Percentiles rank a stretch among this genome's conserved stretches.
Evolutionary conservation across 352 stramenopile species (phyloP).

Genomic region (Phytophthora cactorum): DNA sequence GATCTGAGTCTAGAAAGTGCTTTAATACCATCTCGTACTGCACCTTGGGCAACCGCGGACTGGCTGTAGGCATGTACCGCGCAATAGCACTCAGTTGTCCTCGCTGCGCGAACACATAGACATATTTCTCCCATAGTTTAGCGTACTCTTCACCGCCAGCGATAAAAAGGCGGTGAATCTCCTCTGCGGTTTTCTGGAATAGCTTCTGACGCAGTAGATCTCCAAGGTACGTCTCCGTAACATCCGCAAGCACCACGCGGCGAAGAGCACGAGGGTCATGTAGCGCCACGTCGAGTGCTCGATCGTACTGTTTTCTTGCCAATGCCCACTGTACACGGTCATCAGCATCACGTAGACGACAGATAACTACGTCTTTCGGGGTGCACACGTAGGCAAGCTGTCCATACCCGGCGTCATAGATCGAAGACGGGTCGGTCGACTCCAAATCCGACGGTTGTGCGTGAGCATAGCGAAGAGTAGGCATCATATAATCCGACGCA

Average conservation of each 20-base stretch:
- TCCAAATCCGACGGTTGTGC: conserved; percentile 29
- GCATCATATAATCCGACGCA: conserved; percentile 85
- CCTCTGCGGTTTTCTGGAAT: conserved; percentile 73
- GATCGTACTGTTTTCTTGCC: conserved; percentile 61
- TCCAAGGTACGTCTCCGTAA: conserved; percentile 80
- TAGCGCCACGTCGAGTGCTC: conserved; percentile 69
- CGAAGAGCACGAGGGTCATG: conserved; percentile 63
- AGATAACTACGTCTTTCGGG: conserved; percentile 88
- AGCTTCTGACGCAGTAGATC: conserved; percentile 77
- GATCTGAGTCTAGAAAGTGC: conserved; percentile 85
- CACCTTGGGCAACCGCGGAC: conserved; percentile 62
- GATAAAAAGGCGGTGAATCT: conserved; percentile 76
- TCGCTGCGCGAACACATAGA: conserved; percentile 86
- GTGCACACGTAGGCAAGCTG: conserved; percentile 82
- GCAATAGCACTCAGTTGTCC: conserved; percentile 77
- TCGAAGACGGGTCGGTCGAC: conserved; percentile 38
- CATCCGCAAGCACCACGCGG: conserved; percentile 60
- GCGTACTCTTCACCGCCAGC: conserved; percentile 60
- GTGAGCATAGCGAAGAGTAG: conserved; percentile 65
- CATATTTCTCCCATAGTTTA: conserved; percentile 86
- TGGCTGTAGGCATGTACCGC: conserved; percentile 75
- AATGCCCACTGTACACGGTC: conserved; percentile 81
- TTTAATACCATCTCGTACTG: conserved; percentile 90
- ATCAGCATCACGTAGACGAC: conserved; percentile 76
- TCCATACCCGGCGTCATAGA: conserved; percentile 76